Percentiles rank a stretch among this genome's conserved stretches.
Conservation (phyloP, 1,284 basidiomycete species). For the Flammula alnicola region DNA sequence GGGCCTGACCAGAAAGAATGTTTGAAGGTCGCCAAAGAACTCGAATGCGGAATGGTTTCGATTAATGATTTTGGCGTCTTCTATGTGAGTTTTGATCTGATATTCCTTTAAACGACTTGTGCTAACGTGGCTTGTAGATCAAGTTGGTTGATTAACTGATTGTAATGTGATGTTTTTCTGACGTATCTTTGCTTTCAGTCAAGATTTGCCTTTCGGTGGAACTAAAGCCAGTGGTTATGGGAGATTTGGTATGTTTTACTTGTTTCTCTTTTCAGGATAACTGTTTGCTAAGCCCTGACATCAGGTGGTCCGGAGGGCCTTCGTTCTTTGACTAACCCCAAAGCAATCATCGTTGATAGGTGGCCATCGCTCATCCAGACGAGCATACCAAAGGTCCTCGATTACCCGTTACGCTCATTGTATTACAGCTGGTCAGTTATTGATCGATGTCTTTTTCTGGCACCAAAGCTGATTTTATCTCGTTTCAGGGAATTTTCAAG, state of each 20-base stretch:
- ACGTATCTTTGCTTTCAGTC: constrained; percentile 53
- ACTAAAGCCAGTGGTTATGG: constrained; percentile 90
- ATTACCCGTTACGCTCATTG: constrained; percentile 87
- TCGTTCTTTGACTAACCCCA: constrained; percentile 83
- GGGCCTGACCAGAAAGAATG: constrained; percentile 81
- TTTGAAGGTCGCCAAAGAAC: constrained; percentile 72
- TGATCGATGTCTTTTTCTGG: constrained; percentile 9
- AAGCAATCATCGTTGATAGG: constrained; percentile 86
- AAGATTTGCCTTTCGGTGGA: constrained; percentile 94
- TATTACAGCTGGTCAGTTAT: constrained; percentile 79
- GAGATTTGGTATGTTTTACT: constrained; percentile 68
- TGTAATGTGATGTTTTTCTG: constrained; percentile 15
- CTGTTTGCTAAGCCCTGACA: neutral
- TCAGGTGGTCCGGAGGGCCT: constrained; percentile 93
- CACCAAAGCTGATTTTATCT: constrained; percentile 7
- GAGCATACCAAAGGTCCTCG: constrained; percentile 81
- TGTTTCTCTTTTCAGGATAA: neutral
- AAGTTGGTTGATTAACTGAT: constrained; percentile 53
- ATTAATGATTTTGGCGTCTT: constrained; percentile 95
- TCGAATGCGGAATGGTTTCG: constrained; percentile 96
- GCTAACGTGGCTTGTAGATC: constrained; percentile 44
- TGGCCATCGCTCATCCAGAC: constrained; percentile 87
- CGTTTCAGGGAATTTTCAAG: constrained; percentile 75
- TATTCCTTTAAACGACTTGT: constrained; percentile 10
- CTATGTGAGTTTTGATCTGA: constrained; percentile 63